Base-by-base conservation (phyloP, 208 protist genomes). In the Porcisia deanei region DNA sequence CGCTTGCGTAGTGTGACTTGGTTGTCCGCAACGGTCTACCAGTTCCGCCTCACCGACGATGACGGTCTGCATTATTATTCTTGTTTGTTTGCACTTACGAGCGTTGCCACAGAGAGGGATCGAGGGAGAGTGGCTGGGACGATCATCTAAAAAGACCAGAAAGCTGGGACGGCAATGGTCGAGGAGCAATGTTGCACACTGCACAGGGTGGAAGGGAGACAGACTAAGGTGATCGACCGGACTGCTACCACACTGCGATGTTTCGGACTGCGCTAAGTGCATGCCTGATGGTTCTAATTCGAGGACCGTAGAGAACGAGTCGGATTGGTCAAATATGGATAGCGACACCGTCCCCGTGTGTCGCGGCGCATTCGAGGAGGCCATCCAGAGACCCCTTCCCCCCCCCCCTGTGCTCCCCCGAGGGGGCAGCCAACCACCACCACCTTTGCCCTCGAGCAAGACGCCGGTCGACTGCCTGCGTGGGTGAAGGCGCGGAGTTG, bases 1-100 rank as follows among this genome's bases (percentile, higher is more conserved):
- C 70, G 57, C 2, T 52, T 58, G 61, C 69, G 20, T 34, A 75
- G 71, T 54, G 76, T 80, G n/a, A 80, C 76, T 37, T 80, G 76
- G 76, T 47, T 70, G 20, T 70, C 76, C 6, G 65, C 68, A 2
- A 64, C 43, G 2, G 53, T 67, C 37, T 71, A 81, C 65, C 77
- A 65, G 45, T 71, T 60, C 64, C 55, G 41, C 20, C 70, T 71
- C n/a, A 65, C 52, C 0, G 77, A 81, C 45, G 9, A 57, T 1
- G 2, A 52, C 10, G 65, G 45, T 49, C 65, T 81, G 9, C 77
- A 76, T 25, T 71, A 54, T 65, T 81, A 30, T 30, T 30, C 30
- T 30, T 30, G 30, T 30, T 30, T 30, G 30, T 61, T 58, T 71
- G 72, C 45, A 59, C 58, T 25, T n/a, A 71, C 3, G 63, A 73